Percentiles rank a stretch among this genome's conserved stretches.
Conservation (phyloP, 345 rosid species). For the Jatropha curcas region DNA sequence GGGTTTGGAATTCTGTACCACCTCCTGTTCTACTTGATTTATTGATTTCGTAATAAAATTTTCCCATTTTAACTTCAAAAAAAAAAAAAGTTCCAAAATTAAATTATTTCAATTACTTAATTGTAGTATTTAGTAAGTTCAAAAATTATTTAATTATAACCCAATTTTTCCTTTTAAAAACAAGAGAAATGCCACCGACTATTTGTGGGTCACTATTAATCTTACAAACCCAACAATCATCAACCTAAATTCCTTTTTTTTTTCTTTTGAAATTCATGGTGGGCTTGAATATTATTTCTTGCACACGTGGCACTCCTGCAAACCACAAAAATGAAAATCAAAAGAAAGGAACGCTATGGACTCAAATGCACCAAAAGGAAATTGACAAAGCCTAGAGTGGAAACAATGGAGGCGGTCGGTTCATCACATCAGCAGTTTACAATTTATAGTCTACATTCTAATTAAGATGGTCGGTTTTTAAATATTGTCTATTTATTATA, state of each 20-base stretch:
- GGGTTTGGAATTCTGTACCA: too few relatives aligned
- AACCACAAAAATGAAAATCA: slow-evolving; percentile 17
- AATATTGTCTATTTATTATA: neutral
- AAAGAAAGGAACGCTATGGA: slow-evolving; percentile 13
- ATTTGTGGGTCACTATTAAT: slow-evolving; percentile 12
- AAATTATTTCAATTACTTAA: too few relatives aligned
- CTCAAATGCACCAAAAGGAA: too few relatives aligned
- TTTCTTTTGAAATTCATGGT: neutral
- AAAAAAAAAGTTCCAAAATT: too few relatives aligned
- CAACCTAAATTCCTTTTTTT: neutral
- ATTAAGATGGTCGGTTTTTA: slow-evolving; percentile 29
- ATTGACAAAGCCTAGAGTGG: slow-evolving; percentile 11
- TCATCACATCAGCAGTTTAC: slow-evolving; percentile 14
- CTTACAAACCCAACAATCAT: neutral
- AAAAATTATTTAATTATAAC: too few relatives aligned
- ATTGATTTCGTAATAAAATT: too few relatives aligned
- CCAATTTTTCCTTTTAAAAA: neutral
- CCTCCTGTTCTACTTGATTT: too few relatives aligned
- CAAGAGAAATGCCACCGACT: slow-evolving; percentile 32
- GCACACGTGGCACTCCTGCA: slow-evolving; percentile 26
- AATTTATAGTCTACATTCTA: neutral
- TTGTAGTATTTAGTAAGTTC: too few relatives aligned
- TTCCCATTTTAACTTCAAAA: too few relatives aligned
- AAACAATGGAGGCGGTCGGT: slow-evolving; percentile 15
- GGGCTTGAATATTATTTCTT: neutral